Conservation (phyloP, 257 asterid species). For the Przewalskia tangutica region DNA sequence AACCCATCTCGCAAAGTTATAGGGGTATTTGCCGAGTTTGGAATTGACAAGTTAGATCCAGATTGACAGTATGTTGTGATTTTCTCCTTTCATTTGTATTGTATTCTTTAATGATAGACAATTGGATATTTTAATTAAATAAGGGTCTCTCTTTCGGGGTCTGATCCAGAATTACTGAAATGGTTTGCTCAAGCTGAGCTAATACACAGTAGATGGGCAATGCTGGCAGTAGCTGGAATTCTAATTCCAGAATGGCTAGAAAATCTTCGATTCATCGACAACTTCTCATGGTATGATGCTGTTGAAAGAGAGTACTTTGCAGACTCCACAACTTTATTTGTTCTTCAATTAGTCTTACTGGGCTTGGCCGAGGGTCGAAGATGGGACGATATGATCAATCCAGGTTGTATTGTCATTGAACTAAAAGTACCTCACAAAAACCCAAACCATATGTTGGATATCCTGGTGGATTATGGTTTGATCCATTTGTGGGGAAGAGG, state of each 20-base stretch:
- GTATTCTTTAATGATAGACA: neutral
- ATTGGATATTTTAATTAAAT: neutral
- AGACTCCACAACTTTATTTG: constrained; percentile 57
- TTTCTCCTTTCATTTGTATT: neutral
- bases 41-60: neutral
- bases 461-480: constrained; percentile 87
- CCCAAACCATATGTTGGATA: constrained; percentile 74
- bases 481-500: constrained; percentile 87
- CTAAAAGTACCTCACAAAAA: constrained; percentile 48
- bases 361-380: constrained; percentile 90
- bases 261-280: constrained; percentile 55
- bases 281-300: constrained; percentile 75
- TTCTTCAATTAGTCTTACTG: constrained; percentile 54
- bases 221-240: constrained; percentile 77
- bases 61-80: neutral
- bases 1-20: neutral
- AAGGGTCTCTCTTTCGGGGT: constrained; percentile 23
- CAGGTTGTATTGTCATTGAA: constrained; percentile 70
- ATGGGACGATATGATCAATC: constrained; percentile 77
- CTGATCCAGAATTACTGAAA: constrained; percentile 67
- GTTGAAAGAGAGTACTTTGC: constrained; percentile 64
- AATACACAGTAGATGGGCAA: constrained; percentile 73
- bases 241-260: constrained; percentile 77
- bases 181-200: constrained; percentile 92
- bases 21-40: neutral